These are phyloP conservation scores for Chenopodium formosanum DNA, from an alignment of 148 eudicot genomes.

Conservation along the genomic window DNA sequence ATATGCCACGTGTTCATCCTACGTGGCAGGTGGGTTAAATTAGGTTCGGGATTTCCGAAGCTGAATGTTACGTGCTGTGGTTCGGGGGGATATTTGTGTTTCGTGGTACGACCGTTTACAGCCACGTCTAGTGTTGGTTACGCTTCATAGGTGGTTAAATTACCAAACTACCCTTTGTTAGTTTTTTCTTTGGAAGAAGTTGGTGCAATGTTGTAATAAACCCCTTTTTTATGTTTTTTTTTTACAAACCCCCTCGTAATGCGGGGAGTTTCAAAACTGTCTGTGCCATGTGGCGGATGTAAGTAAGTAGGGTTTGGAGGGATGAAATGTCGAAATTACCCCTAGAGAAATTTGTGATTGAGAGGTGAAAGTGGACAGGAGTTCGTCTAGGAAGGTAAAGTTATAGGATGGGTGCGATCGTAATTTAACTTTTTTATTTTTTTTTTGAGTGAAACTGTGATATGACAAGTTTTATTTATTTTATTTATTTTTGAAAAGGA, in stretches of 20 bases:
- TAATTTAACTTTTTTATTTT: constrained; percentile 1
- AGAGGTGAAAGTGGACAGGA: constrained; percentile 19
- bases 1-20: constrained; percentile 11
- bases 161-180: not conserved
- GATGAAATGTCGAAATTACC: constrained; percentile 14
- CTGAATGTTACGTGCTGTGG: not conserved
- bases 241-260: not conserved
- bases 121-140: constrained; percentile 29
- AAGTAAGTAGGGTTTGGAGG: not conserved
- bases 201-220: too few species aligned
- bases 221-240: too few species aligned
- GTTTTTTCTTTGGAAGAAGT: not conserved
- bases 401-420: constrained; percentile 11
- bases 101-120: constrained; percentile 8
- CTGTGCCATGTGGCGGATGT: not conserved
- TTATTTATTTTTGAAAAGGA: too few species aligned
- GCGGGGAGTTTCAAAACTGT: constrained; percentile 20
- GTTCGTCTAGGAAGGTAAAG: constrained; percentile 18
- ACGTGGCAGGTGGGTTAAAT: constrained; percentile 10
- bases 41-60: not conserved
- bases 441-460: not conserved
- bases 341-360: not conserved
- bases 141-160: not conserved
- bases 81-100: not conserved
- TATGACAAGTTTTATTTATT: not conserved